Base-by-base conservation (phyloP, 1,139 yeast genomes). In the Zygoascus meyerae region DNA sequence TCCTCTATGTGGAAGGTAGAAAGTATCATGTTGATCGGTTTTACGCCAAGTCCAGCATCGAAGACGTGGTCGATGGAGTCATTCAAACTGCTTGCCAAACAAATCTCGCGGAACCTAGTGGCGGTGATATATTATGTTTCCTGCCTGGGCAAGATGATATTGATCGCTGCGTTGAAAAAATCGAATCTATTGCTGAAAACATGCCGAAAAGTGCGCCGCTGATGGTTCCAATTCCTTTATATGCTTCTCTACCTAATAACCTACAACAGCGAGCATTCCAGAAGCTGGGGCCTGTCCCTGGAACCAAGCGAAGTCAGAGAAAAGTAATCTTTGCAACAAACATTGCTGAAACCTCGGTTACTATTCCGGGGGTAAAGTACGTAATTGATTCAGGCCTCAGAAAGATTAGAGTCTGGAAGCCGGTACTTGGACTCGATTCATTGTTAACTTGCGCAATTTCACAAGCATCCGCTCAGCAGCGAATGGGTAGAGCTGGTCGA, bases 401-500 rank as follows among this genome's bases (percentile, higher is more conserved):
- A 49, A 94, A 92, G 62, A 94, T 90, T 14, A 86, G 92, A 56
- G 94, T 90, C 1, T 92, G 97, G 95, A 79, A 92, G 58, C 95
- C 92, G 59, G 89, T 83, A 57, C 69, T 90, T 37, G 97, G 97
- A 0, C 74, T 92, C 40, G 94, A 96, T 10, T 86, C 97, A 0
- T 75, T 92, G 60, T 70, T 90, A 44, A 89, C 97, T 0, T 87
- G 94, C 0, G 92, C 98, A 1, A 83, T 94, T 15, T 89, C 97
- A 0, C 89, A 86, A 60, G 95, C 97, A 0, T 85, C 95, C 36
- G 98, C 98, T 0, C 78, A 84, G 39, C 99, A 92, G 69, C 75
- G 99, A 67, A 83, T 94, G 49, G 99, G 99, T 64, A 86, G 99
- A 74, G 98, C 98, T 26, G 99, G 99, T 55, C 86, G 99, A 78